Conservation (phyloP, 352 stramenopile species). For the Globisporangium orthogonon region DNA sequence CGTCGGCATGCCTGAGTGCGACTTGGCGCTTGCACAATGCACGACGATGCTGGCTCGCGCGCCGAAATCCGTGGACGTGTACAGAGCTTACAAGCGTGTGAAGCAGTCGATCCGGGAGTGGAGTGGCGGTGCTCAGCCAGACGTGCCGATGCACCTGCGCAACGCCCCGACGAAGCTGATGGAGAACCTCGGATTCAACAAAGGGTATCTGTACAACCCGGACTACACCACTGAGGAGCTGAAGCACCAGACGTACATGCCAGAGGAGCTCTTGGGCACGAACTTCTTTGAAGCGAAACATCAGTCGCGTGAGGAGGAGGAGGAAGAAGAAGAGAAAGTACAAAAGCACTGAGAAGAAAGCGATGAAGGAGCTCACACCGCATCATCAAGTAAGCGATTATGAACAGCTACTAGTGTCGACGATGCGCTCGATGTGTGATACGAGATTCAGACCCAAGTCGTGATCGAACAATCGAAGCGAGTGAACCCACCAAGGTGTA, state of each 20-base stretch:
- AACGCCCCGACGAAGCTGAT: constrained; percentile 82
- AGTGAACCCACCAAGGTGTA: no score
- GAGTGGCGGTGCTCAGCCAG: constrained; percentile 41
- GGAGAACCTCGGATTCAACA: constrained; percentile 66
- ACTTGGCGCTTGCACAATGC: constrained; percentile 76
- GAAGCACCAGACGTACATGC: constrained; percentile 83
- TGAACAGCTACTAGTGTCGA: no score
- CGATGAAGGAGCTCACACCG: no score
- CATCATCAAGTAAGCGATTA: no score
- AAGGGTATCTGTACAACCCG: constrained; percentile 84
- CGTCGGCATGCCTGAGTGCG: constrained; percentile 83
- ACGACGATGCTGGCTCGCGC: constrained; percentile 73
- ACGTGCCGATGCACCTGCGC: constrained; percentile 76
- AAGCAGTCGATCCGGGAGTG: constrained; percentile 58
- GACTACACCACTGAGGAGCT: constrained; percentile 56
- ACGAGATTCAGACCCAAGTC: no score
- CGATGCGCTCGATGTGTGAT: no score
- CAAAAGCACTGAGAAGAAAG: not conserved
- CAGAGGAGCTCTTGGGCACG: constrained; percentile 48
- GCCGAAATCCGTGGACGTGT: constrained; percentile 80
- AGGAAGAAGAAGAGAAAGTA: not conserved
- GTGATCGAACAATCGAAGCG: no score
- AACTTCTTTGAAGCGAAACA: constrained; percentile 39
- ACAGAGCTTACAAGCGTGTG: constrained; percentile 75
- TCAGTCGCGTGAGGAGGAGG: not conserved